Conservation (phyloP, 495 filamentous ascomycete species). For the Bathelium albidoporum region DNA sequence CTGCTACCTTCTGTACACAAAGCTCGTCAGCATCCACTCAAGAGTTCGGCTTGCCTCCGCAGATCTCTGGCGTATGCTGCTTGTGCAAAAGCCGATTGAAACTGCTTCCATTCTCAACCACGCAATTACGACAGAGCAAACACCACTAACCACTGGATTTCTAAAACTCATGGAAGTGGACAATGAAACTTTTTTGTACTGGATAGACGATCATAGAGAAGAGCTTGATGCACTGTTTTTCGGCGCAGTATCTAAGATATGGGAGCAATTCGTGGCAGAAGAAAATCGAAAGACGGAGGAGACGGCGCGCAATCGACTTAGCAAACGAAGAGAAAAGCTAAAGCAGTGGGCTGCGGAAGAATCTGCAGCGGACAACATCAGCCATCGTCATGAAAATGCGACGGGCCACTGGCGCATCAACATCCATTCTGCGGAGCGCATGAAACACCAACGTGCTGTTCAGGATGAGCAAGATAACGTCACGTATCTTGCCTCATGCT, state of each 20-base stretch:
- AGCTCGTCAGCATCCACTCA: slow-evolving; percentile 54
- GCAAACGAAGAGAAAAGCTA: slow-evolving; percentile 70
- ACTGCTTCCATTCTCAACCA: slow-evolving; percentile 60
- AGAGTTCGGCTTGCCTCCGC: slow-evolving; percentile 66
- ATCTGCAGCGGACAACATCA: slow-evolving; percentile 54
- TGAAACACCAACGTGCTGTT: slow-evolving; percentile 74
- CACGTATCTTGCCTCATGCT: slow-evolving; percentile 59
- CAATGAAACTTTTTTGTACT: slow-evolving; percentile 71
- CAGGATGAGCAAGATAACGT: slow-evolving; percentile 91
- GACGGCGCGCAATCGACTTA: slow-evolving; percentile 53
- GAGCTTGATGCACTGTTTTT: slow-evolving; percentile 76
- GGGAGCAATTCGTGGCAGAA: slow-evolving; percentile 71
- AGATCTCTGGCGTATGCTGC: slow-evolving; percentile 76
- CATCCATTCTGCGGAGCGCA: slow-evolving; percentile 81
- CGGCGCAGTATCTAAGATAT: slow-evolving; percentile 61
- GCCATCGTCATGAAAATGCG: slow-evolving; percentile 69
- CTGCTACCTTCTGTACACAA: slow-evolving; percentile 83
- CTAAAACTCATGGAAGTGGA: slow-evolving; percentile 77
- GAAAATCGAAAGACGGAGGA: slow-evolving; percentile 72
- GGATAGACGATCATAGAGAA: slow-evolving; percentile 76
- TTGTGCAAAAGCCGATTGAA: slow-evolving; percentile 89
- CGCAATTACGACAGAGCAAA: slow-evolving; percentile 56
- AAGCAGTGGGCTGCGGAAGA: slow-evolving; percentile 65
- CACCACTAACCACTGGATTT: slow-evolving; percentile 65
- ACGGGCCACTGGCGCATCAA: slow-evolving; percentile 88